Percentiles rank a stretch among this genome's conserved stretches.
phyloP scores from a whole-genome alignment of 108 stramenopile genomes.

The Discostella stelligeroides region DNA sequence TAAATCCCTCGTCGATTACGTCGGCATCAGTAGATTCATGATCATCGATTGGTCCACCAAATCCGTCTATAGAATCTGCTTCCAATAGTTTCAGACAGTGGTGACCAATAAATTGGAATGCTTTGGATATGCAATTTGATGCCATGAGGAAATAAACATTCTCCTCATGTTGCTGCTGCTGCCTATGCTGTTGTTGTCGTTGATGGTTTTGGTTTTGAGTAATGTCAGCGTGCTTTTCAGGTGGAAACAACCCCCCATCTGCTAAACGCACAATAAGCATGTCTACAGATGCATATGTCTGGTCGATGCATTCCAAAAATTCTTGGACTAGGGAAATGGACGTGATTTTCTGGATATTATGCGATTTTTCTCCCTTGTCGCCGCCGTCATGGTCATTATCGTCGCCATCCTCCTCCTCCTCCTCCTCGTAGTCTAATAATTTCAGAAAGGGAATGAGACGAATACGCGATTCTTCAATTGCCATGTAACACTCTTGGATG shows the following conservation, averaged over 20 bases:
- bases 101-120: slow-evolving; percentile 23
- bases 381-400: slow-evolving; percentile 5
- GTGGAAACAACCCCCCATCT: slow-evolving; percentile 27
- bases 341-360: neutral
- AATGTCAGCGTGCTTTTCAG: neutral
- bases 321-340: slow-evolving; percentile 22
- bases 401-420: too few relatives aligned
- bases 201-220: neutral
- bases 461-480: slow-evolving; percentile 40
- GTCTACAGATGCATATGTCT: slow-evolving; percentile 20
- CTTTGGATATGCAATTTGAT: slow-evolving; percentile 40
- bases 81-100: slow-evolving; percentile 33
- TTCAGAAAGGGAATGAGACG: slow-evolving; percentile 33
- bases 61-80: slow-evolving; percentile 26
- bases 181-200: neutral
- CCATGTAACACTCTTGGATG: slow-evolving; percentile 43
- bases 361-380: neutral
- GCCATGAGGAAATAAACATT: slow-evolving; percentile 51
- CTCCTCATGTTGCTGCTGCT: slow-evolving; percentile 6
- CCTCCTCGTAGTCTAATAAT: slow-evolving; percentile 30
- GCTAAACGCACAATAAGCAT: slow-evolving; percentile 22
- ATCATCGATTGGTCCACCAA: slow-evolving; percentile 28
- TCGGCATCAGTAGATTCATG: neutral
- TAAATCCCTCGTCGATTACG: slow-evolving; percentile 4
- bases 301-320: slow-evolving; percentile 25